Evolutionary conservation across 768 basidiomycete genomes (phyloP).

Genomic region (Cubamyces sp.): DNA sequence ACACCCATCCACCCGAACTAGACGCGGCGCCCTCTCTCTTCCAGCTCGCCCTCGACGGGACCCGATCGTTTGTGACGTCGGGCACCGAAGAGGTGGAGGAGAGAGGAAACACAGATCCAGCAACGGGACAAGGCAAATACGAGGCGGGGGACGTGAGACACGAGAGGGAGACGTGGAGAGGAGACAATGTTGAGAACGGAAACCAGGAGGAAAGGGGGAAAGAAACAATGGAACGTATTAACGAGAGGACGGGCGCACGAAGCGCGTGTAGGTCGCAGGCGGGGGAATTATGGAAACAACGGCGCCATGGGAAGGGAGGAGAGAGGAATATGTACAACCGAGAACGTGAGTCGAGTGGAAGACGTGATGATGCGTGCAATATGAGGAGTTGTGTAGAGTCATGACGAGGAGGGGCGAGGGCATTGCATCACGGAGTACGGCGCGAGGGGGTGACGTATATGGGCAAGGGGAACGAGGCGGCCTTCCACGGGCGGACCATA

Average conservation of each 20-base stretch:
- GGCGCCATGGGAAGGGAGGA: constrained; percentile 28
- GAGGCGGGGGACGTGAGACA: constrained; percentile 24
- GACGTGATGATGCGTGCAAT: constrained; percentile 28
- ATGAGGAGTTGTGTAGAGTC: constrained; percentile 15
- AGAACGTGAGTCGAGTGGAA: constrained; percentile 26
- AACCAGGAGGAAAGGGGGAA: neutral
- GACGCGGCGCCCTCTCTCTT: constrained; percentile 75
- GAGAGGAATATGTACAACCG: constrained; percentile 28
- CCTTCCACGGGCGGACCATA: constrained; percentile 2
- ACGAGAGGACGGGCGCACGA: constrained; percentile 22
- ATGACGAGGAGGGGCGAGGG: constrained; percentile 8
- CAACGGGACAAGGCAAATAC: constrained; percentile 12
- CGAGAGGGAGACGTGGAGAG: constrained; percentile 18
- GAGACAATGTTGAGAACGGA: neutral
- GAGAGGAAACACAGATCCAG: constrained; percentile 63
- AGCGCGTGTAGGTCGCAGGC: constrained; percentile 13
- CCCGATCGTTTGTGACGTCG: constrained; percentile 30
- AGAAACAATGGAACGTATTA: constrained; percentile 24
- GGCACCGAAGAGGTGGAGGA: constrained; percentile 56
- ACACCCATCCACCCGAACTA: constrained; percentile 31
- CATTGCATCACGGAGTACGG: constrained; percentile 34
- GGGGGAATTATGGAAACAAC: constrained; percentile 29
- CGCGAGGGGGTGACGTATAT: constrained; percentile 30
- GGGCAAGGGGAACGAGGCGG: constrained; percentile 33
- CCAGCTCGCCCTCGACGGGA: constrained; percentile 58